Evolutionary conservation across 2,329 filamentous ascomycete genomes (phyloP).

Genomic region (Pseudovirgaria hyperparasitica): DNA sequence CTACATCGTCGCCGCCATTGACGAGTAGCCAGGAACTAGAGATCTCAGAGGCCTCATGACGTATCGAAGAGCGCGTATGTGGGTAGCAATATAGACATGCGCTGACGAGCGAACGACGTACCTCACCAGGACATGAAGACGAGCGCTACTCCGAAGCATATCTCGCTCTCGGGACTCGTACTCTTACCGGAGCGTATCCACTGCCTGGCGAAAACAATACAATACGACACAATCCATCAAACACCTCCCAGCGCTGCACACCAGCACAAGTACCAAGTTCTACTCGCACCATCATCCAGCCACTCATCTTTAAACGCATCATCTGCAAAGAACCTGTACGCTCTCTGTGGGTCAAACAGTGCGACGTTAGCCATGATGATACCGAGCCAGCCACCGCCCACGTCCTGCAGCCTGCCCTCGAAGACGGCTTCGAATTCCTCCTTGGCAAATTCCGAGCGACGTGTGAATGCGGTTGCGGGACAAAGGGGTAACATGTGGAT

Average conservation of each 20-base stretch:
- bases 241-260: slow-evolving; percentile 14
- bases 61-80: no score
- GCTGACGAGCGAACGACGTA: no score
- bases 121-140: no score
- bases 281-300: slow-evolving; percentile 63
- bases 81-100: no score
- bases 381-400: slow-evolving; percentile 72
- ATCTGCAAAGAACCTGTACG: slow-evolving; percentile 64
- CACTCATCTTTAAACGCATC: slow-evolving; percentile 51
- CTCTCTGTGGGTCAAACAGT: slow-evolving; percentile 54
- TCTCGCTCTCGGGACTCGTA: no score
- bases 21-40: no score
- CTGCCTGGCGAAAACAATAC: no score
- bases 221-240: no score
- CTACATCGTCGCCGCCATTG: no score
- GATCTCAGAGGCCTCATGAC: no score
- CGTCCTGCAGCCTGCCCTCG: slow-evolving; percentile 47
- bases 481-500: slow-evolving; percentile 76
- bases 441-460: slow-evolving; percentile 55
- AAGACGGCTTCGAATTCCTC: slow-evolving; percentile 59
- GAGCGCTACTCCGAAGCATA: no score
- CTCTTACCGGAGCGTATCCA: no score
- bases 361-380: slow-evolving; percentile 75
- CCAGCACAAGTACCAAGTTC: slow-evolving; percentile 22
- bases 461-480: slow-evolving; percentile 53